phyloP scores from a whole-genome alignment of 2,329 filamentous ascomycete genomes.

The Bipolaris cookei region DNA sequence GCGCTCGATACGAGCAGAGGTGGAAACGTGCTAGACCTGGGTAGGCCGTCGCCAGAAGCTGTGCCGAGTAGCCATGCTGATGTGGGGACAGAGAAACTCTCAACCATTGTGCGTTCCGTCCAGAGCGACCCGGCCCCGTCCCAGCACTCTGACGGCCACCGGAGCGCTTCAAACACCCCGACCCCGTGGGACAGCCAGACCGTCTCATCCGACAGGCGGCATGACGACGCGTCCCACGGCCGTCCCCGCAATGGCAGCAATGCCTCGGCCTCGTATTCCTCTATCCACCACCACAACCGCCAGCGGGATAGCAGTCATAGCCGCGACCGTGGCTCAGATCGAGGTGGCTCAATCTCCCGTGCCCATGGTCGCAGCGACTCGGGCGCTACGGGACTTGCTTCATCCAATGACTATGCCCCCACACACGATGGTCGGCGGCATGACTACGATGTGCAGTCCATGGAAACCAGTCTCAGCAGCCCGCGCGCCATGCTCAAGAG shows the following conservation, averaged over 20 bases:
- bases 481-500: slow-evolving; percentile 75
- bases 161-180: slow-evolving; percentile 63
- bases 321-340: slow-evolving; percentile 47
- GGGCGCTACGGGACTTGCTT: slow-evolving; percentile 71
- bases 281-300: slow-evolving; percentile 31
- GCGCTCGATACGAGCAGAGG: slow-evolving; percentile 91
- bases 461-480: slow-evolving; percentile 83
- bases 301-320: slow-evolving; percentile 49
- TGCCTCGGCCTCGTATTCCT: slow-evolving; percentile 39
- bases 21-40: slow-evolving; percentile 83
- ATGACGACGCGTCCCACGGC: slow-evolving; percentile 50
- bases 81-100: slow-evolving; percentile 80
- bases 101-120: slow-evolving; percentile 85
- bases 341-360: slow-evolving; percentile 47
- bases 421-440: slow-evolving; percentile 78
- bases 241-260: slow-evolving; percentile 46
- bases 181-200: slow-evolving; percentile 70
- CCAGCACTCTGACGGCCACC: slow-evolving; percentile 32
- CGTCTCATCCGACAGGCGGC: slow-evolving; percentile 51
- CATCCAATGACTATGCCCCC: slow-evolving; percentile 80
- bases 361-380: slow-evolving; percentile 79
- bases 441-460: slow-evolving; percentile 94
- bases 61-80: slow-evolving; percentile 23
- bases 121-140: slow-evolving; percentile 64
- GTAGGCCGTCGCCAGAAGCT: slow-evolving; percentile 57